phyloP scores from a whole-genome alignment of 2,329 filamentous ascomycete genomes.

The Corynespora cassiicola region DNA sequence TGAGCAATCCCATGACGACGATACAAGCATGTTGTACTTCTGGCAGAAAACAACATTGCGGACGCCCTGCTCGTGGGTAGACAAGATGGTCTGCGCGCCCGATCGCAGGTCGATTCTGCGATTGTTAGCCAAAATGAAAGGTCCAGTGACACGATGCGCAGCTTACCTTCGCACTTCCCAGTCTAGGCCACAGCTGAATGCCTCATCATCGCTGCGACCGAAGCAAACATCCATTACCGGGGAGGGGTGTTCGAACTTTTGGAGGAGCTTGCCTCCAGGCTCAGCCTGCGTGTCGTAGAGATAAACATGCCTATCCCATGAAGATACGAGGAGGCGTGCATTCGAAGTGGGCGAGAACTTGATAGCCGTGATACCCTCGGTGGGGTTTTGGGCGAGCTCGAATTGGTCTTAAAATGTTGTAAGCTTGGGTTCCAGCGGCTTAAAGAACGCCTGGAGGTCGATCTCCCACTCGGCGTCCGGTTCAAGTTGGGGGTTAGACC shows the following conservation, averaged over 20 bases:
- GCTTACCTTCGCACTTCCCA: constrained; percentile 79
- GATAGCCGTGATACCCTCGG: constrained; percentile 85
- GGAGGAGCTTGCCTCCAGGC: constrained; percentile 69
- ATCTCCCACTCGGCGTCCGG: neutral
- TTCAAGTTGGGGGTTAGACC: too few species aligned
- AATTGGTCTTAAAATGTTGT: constrained; percentile 63
- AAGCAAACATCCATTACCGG: constrained; percentile 94
- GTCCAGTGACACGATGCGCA: neutral
- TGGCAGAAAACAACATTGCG: constrained; percentile 83
- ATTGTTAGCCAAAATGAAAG: constrained; percentile 1
- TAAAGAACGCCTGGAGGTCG: neutral
- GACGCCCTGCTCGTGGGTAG: constrained; percentile 79
- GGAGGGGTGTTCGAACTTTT: constrained; percentile 79
- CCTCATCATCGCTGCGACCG: constrained; percentile 79
- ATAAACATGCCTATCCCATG: constrained; percentile 93
- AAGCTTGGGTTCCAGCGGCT: too few species aligned
- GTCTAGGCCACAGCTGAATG: constrained; percentile 87
- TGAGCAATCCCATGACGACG: constrained; percentile 91
- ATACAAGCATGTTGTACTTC: constrained; percentile 79
- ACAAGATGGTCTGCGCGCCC: constrained; percentile 75
- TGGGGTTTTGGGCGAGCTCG: constrained; percentile 80
- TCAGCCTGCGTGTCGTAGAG: constrained; percentile 76
- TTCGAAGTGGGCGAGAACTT: constrained; percentile 82
- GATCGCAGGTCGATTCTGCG: constrained; percentile 72
- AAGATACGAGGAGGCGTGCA: constrained; percentile 82